Evolutionary conservation across 208 protist genomes (phyloP).

Genomic region (Tritrichomonas foetus): DNA sequence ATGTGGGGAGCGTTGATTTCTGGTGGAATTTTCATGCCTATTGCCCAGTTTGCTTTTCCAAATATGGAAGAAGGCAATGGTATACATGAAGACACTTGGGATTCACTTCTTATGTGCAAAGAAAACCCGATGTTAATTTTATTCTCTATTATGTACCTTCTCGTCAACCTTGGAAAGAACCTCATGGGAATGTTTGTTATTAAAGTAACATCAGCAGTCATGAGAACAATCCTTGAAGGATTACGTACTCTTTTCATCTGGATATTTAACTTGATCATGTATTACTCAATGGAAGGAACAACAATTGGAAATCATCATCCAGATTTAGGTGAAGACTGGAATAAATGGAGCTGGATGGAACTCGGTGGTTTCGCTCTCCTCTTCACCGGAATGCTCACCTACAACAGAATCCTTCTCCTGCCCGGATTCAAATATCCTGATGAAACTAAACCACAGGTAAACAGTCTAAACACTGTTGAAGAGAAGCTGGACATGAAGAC

Average conservation of each 20-base stretch:
- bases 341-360: background rate
- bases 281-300: background rate
- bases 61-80: constrained; percentile 15
- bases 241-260: constrained; percentile 14
- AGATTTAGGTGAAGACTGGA: background rate
- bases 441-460: background rate
- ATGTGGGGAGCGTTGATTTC: background rate
- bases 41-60: background rate
- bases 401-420: background rate
- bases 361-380: background rate
- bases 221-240: constrained; percentile 37
- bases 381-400: background rate
- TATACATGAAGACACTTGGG: constrained; percentile 25
- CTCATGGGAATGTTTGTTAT: background rate
- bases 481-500: too few species aligned
- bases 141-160: background rate
- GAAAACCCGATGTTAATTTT: background rate
- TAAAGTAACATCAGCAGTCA: constrained; percentile 29
- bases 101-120: background rate
- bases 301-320: background rate
- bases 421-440: background rate
- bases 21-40: background rate
- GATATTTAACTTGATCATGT: background rate
- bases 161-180: background rate
- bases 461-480: background rate